Percentiles rank a stretch among this genome's conserved stretches.
phyloP scores from a whole-genome alignment of 2,329 filamentous ascomycete species.

The Penicillium frequentans region DNA sequence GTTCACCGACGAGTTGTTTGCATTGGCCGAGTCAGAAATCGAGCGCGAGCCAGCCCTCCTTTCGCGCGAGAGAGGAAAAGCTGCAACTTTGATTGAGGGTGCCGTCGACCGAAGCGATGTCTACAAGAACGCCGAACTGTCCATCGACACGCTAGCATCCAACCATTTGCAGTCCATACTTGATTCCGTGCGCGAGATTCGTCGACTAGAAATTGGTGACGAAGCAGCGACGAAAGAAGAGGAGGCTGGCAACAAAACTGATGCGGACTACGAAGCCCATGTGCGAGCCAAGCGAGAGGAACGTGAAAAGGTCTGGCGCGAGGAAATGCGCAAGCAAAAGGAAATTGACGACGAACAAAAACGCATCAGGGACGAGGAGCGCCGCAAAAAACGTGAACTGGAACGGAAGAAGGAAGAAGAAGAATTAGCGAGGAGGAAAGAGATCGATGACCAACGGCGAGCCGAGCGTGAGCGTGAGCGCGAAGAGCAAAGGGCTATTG shows the following conservation, averaged over 20 bases:
- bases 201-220: constrained; percentile 59
- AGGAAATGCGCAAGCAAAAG: constrained; percentile 52
- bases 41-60: constrained; percentile 62
- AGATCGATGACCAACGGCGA: constrained; percentile 50
- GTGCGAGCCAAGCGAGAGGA: constrained; percentile 54
- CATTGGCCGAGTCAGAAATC: constrained; percentile 60
- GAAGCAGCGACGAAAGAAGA: constrained; percentile 57
- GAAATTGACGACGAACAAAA: constrained; percentile 50
- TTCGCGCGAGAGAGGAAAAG: constrained; percentile 61
- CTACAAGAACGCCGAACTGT: constrained; percentile 58
- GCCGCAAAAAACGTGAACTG: constrained; percentile 43
- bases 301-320: constrained; percentile 51
- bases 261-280: constrained; percentile 59
- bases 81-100: constrained; percentile 63
- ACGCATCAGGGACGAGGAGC: constrained; percentile 43
- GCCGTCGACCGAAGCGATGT: constrained; percentile 63
- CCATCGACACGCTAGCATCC: constrained; percentile 56
- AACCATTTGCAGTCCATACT: constrained; percentile 56
- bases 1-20: constrained; percentile 54
- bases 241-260: constrained; percentile 56
- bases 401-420: constrained; percentile 46
- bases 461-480: constrained; percentile 52
- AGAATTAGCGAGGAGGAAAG: constrained; percentile 51
- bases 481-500: constrained; percentile 54
- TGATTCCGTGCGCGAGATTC: constrained; percentile 56